Evolutionary conservation across 2,329 filamentous ascomycete genomes (phyloP), one percentile per base, ranked within the genome.

Genomic region (Colletotrichum sp.): DNA sequence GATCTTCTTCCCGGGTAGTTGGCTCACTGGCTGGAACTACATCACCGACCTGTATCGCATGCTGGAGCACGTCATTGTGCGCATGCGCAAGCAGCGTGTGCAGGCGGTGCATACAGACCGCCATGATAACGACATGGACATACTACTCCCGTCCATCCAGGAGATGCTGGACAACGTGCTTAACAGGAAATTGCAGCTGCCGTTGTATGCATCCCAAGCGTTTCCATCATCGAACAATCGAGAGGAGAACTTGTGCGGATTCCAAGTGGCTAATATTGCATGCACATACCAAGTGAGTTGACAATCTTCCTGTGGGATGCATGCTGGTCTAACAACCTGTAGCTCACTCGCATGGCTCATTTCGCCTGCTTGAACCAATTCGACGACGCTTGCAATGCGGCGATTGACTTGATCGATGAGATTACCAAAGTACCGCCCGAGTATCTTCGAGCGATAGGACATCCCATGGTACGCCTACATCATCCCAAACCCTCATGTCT

Each of bases 1-100:
- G 12, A 43, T 43, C 7, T 70, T 76, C 32, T 69, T 66, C 18
- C 67, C 62, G 8, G 77, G 77, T 18, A 76, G 77, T 72, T 91
- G 90, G 90, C 81, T 91, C 9, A 84, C 85, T 56, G 90, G 90
- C 22, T 91, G 88, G 89, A 91, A 91, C 80, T 91, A 90, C 74
- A 89, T 87, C 8, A 90, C 88, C 1, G 89, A 91, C 78, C 81
- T 91, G 0, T 91, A 91, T 78, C 87, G 89, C 7, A 84, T 91
- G 10, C 81, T 92, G 18, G 90, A 91, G 78, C 89, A 91, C 76
- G 87, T 86, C 13, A 74, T 84, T 60, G 80, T 77, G n/a, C 79
- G 78, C 13, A 16, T 77, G 78, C 43, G 69, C 55, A 68, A 77
- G 62, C 56, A 58, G 34, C 65, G 71, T 10, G 75, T 78, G 32